These are phyloP conservation scores for Fraxinus ornus DNA, from an alignment of 305 asterid genomes.

Conservation along the genomic window DNA sequence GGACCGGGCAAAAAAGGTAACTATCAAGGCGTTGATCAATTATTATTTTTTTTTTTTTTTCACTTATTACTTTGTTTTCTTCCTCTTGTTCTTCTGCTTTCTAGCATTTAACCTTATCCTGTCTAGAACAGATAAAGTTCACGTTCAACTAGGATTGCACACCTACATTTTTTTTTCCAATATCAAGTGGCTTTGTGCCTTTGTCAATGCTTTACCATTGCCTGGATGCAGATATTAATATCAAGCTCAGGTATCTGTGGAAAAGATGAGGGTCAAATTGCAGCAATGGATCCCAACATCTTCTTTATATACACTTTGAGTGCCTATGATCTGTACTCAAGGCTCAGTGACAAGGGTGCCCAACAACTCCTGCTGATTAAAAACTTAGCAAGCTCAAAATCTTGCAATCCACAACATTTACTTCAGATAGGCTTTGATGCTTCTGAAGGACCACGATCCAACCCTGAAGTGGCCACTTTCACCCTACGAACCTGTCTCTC, in stretches of 20 bases:
- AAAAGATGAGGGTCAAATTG: constrained; percentile 39
- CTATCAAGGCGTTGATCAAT: not conserved
- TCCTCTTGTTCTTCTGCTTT: not conserved
- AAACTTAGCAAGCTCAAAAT: constrained; percentile 55
- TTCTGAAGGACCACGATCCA: constrained; percentile 69
- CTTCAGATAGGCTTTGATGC: constrained; percentile 83
- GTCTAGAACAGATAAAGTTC: not conserved
- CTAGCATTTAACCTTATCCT: not conserved
- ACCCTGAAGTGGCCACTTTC: constrained; percentile 66
- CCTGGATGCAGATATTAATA: constrained; percentile 56
- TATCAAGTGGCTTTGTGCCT: not conserved
- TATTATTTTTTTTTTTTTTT: not conserved
- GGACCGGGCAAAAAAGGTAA: constrained; percentile 87
- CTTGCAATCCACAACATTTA: constrained; percentile 59
- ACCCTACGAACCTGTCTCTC: constrained; percentile 70
- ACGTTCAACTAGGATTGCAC: not conserved
- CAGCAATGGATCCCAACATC: constrained; percentile 53
- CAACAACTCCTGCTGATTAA: constrained; percentile 74
- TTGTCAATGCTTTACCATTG: constrained; percentile 2
- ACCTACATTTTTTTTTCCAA: not conserved
- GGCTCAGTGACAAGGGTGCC: constrained; percentile 56
- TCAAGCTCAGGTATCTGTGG: constrained; percentile 37
- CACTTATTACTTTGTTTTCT: not conserved
- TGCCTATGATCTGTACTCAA: constrained; percentile 70
- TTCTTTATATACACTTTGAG: constrained; percentile 77